A percentile compares a stretch with the other conserved stretches of the same genome.
Evolutionary conservation across 179 eudicot genomes (phyloP).

Genomic region (Silene noctiflora): DNA sequence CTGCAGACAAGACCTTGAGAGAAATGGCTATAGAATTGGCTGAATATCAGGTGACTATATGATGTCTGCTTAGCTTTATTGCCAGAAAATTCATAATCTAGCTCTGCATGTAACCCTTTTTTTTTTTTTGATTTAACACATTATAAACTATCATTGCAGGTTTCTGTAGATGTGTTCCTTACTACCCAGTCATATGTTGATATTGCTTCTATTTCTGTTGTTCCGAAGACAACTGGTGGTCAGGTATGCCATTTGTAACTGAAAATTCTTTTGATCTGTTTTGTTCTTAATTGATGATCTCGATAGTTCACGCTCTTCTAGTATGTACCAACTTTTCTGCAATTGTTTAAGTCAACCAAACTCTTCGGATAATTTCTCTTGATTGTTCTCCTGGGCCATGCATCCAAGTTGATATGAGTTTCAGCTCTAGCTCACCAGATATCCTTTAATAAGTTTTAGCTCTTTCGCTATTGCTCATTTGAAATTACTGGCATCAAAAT

Average conservation of each 20-base stretch:
- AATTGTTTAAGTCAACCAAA: too few relatives aligned
- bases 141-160: constrained; percentile 42
- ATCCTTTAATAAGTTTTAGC: too few relatives aligned
- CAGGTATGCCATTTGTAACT: constrained; percentile 46
- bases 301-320: background rate
- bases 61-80: background rate
- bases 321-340: too few relatives aligned
- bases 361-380: too few relatives aligned
- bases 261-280: background rate
- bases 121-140: background rate
- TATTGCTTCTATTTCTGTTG: constrained; percentile 79
- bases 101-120: background rate
- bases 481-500: too few relatives aligned
- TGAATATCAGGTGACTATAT: constrained; percentile 65
- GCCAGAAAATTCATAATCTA: background rate
- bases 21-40: constrained; percentile 92
- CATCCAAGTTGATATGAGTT: too few relatives aligned
- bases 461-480: too few relatives aligned
- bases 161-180: constrained; percentile 81
- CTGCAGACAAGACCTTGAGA: constrained; percentile 72
- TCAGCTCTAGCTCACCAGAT: too few relatives aligned
- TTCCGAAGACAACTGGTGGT: constrained; percentile 95
- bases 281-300: background rate
- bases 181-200: constrained; percentile 81
- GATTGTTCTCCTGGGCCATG: too few relatives aligned